Base-by-base conservation (phyloP, 345 rosid species). In the Citrus australasica region DNA sequence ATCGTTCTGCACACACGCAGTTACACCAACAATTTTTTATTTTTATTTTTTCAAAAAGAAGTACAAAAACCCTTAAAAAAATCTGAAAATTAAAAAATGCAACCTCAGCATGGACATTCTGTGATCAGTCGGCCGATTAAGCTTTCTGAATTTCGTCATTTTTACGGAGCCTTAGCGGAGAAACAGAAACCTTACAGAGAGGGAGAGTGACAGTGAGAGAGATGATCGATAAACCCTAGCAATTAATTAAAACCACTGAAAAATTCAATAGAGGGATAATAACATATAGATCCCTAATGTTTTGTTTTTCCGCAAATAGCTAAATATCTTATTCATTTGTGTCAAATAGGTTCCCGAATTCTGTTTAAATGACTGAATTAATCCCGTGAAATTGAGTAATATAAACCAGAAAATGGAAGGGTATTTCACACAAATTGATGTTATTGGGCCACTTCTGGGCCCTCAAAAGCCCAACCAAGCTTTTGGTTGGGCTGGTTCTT, bases 31-130 rank as follows among this genome's bases (percentile, higher is more conserved):
- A 21, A 68, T 4, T 17, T 7, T 53, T 22, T 11, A 69, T 9
- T 60, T 25, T 9, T 22, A 2, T 11, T 24, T 60, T 22, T 51
- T 21, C 68, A 56, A 16, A 56, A 30, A 59, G 40, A 4, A 5
- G 1, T 48, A 56, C 6, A 69, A 68, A 37, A 17, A 32, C 38
- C 63, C 33, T 14, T 30, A 25, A 40, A 38, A 4, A 59, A 30
- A n/a, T 35, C 5, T 19, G 17, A 25, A 40, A 5, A 11, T 56
- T 6, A 30, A 8, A 64, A n/a, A 10, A 46, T 30, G 17, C 22
- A 64, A 94, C 98, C 98, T 92, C 82, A 95, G 89, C 98, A 95
- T 90, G 69, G 98, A 79, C 96, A 93, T 93, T 73, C 99, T 90
- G 79, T 95, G 97, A 42, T 87, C 94, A 0, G 93, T 81, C 19